Base-by-base conservation (phyloP, 495 filamentous ascomycete genomes). In the Aspergillus hancockii region DNA sequence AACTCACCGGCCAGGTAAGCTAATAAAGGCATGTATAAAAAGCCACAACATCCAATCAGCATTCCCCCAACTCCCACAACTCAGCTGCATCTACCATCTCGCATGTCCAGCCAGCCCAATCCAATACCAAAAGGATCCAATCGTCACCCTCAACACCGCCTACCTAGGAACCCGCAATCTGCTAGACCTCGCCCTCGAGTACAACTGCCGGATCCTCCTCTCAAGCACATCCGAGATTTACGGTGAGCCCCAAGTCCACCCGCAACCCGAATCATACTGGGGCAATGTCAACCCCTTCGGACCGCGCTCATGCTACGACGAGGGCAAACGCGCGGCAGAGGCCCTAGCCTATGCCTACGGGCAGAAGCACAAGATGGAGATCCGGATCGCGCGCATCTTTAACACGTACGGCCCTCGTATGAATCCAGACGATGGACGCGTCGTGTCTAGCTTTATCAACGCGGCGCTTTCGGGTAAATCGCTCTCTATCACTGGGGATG, bases 151-250 rank as follows among this genome's bases (percentile, higher is more conserved):
- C 13, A 50, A 40, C 14, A 63, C 64, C 3, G 60, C 57, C 30
- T 66, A 58, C 30, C 41, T 54, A 7, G 64, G 64, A 0, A 61
- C 58, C 0, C 49, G 55, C 1, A 66, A 66, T 32, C 51, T 66
- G 1, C 55, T 66, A 18, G 40, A 55, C 9, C 47, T 66, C 1
- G 64, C 64, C 4, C 45, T 41, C 14, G 14, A 25, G 8, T 49
- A 23, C 4, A 49, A 47, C 6, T 50, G 56, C 22, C 57, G 64
- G 2, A 61, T 66, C 16, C 49, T 66, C 2, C 60, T 60, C 16
- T 54, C 64, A 0, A 66, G 64, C 46, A 66, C 60, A 21, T 66
- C 64, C 3, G 64, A 66, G 54, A 57, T 66, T 3, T 66, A 66
- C 25, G 64, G 64, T 19, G 57, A 62, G 25, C 64, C 64, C 7